Base-by-base conservation (phyloP, 345 rosid species). In the Reutealis trisperma region DNA sequence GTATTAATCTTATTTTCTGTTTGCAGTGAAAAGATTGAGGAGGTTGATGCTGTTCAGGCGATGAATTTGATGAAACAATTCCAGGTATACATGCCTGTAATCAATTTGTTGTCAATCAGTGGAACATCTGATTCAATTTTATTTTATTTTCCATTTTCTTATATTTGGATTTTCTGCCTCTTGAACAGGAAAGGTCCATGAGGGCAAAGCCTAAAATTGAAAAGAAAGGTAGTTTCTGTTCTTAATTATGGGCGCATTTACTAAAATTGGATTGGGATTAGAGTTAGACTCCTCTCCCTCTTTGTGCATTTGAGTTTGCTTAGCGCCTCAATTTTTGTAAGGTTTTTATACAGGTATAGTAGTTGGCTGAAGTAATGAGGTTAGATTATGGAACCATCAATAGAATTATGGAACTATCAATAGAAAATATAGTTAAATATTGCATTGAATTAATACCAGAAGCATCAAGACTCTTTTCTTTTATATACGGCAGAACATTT, bases 51-150 rank as follows among this genome's bases (percentile, higher is more conserved):
- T 37, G 77, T 72, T 41, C 89, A 88, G 85, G 98, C 96, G 27
- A 82, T 67, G 84, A 90, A 92, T 44, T 85, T 92, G 89, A 84
- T 92, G 82, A 88, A 87, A 8, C 90, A 88, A 78, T 83, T 89
- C 57, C 86, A 77, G 47, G 94, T 79, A 80, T 67, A 71, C 64
- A 47, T 47, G 51, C 51, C 22, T 25, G 63, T 79, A 32, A 4
- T 75, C 32, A 45, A 63, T 63, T 57, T 4, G 10, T 62, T 34
- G 42, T 8, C 15, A 57, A 18, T 37, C 24, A 8, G n/a, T 15
- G 24, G 15, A n/a, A 51, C 22, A 45, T n/a, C 42, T 41, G 19
- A 25, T 24, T 61, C 51, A 47, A 32, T 13, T 47, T 58, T 24
- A 27, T 67, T 21, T 2, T 71, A 55, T 4, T 44, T 58, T 2